Percentiles rank a stretch among this genome's conserved stretches.
Evolutionary conservation across 352 stramenopile species (phyloP).

Genomic region (Elongisporangium prolatum): DNA sequence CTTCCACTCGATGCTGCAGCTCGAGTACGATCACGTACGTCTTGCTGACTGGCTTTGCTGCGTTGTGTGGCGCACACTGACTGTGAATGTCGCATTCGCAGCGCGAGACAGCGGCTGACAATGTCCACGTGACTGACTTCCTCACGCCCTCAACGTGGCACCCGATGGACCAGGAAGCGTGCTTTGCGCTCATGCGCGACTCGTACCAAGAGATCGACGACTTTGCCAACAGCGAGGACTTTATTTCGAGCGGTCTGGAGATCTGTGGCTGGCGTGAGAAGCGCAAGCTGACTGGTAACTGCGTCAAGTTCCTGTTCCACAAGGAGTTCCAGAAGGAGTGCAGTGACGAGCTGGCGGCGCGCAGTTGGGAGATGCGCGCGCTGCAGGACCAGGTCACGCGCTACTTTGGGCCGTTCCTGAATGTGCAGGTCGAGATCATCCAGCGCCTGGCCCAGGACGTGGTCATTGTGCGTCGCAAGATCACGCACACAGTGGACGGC

Average conservation of each 20-base stretch:
- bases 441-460: slow-evolving; percentile 49
- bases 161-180: slow-evolving; percentile 30
- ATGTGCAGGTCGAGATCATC: slow-evolving; percentile 46
- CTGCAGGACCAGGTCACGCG: slow-evolving; percentile 49
- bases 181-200: slow-evolving; percentile 41
- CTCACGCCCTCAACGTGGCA: slow-evolving; percentile 26
- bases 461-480: slow-evolving; percentile 49
- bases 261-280: slow-evolving; percentile 59
- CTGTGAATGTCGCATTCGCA: slow-evolving; percentile 6
- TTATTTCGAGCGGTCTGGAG: slow-evolving; percentile 43
- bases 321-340: slow-evolving; percentile 49
- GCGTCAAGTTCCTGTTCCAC: slow-evolving; percentile 60
- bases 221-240: slow-evolving; percentile 44
- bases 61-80: neutral
- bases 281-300: slow-evolving; percentile 45
- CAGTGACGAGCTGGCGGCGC: slow-evolving; percentile 38
- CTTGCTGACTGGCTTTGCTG: neutral
- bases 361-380: slow-evolving; percentile 49
- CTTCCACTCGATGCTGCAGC: slow-evolving; percentile 56
- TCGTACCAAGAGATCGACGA: slow-evolving; percentile 45
- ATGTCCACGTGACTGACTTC: slow-evolving; percentile 20
- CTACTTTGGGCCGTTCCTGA: slow-evolving; percentile 49
- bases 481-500: slow-evolving; percentile 43
- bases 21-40: slow-evolving; percentile 61
- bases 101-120: slow-evolving; percentile 26